These are phyloP conservation scores for Tricholoma saponaceum DNA, from an alignment of 768 basidiomycete species.

Conservation along the genomic window DNA sequence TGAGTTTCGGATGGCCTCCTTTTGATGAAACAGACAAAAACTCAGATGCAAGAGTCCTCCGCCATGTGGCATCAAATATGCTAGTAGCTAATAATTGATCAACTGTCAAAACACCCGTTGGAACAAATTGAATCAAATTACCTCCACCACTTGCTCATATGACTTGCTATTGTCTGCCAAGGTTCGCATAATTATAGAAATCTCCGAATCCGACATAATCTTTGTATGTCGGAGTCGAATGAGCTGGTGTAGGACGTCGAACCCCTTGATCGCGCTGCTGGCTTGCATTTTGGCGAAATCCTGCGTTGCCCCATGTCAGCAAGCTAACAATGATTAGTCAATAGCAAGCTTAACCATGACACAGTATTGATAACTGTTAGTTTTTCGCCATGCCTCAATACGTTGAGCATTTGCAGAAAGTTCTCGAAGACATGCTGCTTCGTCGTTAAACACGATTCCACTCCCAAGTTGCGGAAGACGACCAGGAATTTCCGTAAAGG, in stretches of 20 bases:
- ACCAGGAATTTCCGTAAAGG: constrained; percentile 47
- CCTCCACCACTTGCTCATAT: constrained; percentile 91
- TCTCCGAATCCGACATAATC: constrained; percentile 69
- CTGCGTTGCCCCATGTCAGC: constrained; percentile 32
- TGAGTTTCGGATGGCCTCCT: constrained; percentile 66
- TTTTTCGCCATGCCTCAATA: constrained; percentile 92
- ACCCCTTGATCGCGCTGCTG: constrained; percentile 62
- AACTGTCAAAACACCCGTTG: not conserved
- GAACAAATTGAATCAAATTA: constrained; percentile 24
- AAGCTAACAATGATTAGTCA: not conserved
- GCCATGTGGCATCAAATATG: constrained; percentile 66
- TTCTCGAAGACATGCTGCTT: constrained; percentile 61
- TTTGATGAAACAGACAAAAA: constrained; percentile 90
- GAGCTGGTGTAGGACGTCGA: constrained; percentile 87
- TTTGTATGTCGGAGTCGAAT: constrained; percentile 73
- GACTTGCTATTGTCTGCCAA: constrained; percentile 67
- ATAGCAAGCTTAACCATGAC: constrained; percentile 45
- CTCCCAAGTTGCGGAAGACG: constrained; percentile 61
- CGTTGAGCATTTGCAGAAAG: constrained; percentile 72
- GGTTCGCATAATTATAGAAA: constrained; percentile 67
- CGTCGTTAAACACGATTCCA: constrained; percentile 78
- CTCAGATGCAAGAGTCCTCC: constrained; percentile 85
- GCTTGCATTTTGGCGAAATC: constrained; percentile 59
- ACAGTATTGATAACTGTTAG: constrained; percentile 72
- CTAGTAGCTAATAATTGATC: constrained; percentile 59